Percentiles rank a stretch among this genome's conserved stretches.
Evolutionary conservation across 2,329 filamentous ascomycete genomes (phyloP).

Genomic region (Monilinia vaccinii-corymbosi): DNA sequence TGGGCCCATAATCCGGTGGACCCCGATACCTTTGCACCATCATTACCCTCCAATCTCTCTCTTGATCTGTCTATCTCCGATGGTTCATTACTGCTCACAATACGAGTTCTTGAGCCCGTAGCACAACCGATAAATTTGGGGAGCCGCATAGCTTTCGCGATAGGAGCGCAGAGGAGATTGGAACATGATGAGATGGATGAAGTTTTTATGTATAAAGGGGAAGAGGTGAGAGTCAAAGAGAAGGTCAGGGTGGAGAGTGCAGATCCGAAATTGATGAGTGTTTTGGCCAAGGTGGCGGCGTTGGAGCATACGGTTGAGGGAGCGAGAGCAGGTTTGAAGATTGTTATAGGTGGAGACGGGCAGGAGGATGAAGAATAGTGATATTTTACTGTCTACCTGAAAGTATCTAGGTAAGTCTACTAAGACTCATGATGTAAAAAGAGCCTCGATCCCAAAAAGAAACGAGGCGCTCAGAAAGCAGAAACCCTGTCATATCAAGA

Average conservation of each 20-base stretch:
- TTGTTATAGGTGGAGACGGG: constrained; percentile 55
- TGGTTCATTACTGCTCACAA: constrained; percentile 57
- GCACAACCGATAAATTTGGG: constrained; percentile 50
- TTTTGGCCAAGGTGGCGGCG: constrained; percentile 74
- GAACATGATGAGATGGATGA: constrained; percentile 75
- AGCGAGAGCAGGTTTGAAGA: constrained; percentile 61
- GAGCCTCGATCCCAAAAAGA: too few relatives aligned
- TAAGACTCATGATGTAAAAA: too few relatives aligned
- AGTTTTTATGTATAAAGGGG: constrained; percentile 55
- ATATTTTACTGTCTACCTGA: neutral
- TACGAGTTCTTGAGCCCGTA: constrained; percentile 61
- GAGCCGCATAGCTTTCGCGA: constrained; percentile 62
- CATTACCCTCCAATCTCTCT: constrained; percentile 58
- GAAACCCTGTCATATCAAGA: too few relatives aligned
- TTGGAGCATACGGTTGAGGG: constrained; percentile 64
- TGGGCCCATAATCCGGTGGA: constrained; percentile 28
- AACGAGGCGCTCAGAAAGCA: too few relatives aligned
- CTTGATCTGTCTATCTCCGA: constrained; percentile 65
- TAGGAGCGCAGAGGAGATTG: constrained; percentile 52
- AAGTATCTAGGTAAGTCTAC: neutral
- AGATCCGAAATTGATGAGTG: constrained; percentile 75
- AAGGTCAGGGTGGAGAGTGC: constrained; percentile 77
- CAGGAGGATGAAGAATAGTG: constrained; percentile 4
- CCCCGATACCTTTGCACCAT: constrained; percentile 47
- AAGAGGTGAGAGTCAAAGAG: constrained; percentile 77